Evolutionary conservation across 768 basidiomycete genomes (phyloP).

Genomic region (Kwoniella sp.): DNA sequence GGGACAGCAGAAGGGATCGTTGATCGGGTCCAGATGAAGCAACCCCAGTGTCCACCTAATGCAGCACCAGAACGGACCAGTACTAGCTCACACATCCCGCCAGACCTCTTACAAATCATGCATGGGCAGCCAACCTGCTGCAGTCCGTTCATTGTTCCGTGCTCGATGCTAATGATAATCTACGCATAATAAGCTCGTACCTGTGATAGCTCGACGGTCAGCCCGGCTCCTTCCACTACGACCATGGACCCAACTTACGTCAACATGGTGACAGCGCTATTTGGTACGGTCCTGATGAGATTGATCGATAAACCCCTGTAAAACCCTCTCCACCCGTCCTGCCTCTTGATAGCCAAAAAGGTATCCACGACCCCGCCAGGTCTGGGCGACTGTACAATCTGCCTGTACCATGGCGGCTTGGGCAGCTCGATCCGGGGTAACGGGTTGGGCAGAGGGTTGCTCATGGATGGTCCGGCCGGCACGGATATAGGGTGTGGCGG

Average conservation of each 20-base stretch:
- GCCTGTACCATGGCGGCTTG: constrained; percentile 14
- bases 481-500: constrained; percentile 11
- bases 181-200: constrained; percentile 38
- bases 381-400: constrained; percentile 29
- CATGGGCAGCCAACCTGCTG: no score
- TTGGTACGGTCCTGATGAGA: constrained; percentile 88
- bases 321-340: constrained; percentile 83
- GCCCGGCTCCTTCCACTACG: no score
- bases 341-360: constrained; percentile 64
- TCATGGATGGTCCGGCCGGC: constrained; percentile 1
- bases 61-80: no score
- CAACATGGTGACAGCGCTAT: constrained; percentile 91
- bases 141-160: no score
- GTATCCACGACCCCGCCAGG: constrained; percentile 67
- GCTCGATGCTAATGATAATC: constrained; percentile 14
- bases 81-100: no score
- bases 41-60: no score
- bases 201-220: no score
- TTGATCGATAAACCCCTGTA: constrained; percentile 95
- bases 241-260: constrained; percentile 62
- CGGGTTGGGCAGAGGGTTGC: constrained; percentile 5
- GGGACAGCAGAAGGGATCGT: constrained; percentile 3
- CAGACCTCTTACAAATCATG: no score
- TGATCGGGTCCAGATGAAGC: no score
- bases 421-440: constrained; percentile 6